Percentiles rank a stretch among this genome's conserved stretches.
Evolutionary conservation across 345 rosid genomes (phyloP).

Genomic region (Populus ilicifolia): DNA sequence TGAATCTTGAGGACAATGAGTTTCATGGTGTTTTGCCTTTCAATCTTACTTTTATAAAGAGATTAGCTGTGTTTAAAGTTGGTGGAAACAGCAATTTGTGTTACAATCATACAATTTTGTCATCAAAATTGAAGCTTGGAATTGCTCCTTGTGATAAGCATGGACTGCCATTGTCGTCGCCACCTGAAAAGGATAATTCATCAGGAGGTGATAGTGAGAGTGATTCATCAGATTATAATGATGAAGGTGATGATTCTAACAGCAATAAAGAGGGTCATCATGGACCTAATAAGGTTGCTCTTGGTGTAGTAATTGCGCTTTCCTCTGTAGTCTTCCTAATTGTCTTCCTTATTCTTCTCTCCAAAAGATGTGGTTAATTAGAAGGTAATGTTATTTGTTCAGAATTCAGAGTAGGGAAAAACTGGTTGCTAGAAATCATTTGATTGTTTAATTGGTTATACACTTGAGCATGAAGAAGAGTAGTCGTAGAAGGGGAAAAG

Average conservation of each 20-base stretch:
- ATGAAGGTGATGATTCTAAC: slow-evolving; percentile 27
- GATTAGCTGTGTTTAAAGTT: slow-evolving; percentile 55
- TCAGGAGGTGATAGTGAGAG: slow-evolving; percentile 28
- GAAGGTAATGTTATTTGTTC: slow-evolving; percentile 4
- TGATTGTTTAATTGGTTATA: slow-evolving; percentile 26
- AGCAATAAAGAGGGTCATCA: slow-evolving; percentile 47
- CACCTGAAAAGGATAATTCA: slow-evolving; percentile 55
- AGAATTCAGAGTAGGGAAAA: slow-evolving; percentile 26
- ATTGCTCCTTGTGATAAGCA: slow-evolving; percentile 82
- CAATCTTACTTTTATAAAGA: slow-evolving; percentile 64
- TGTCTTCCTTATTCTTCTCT: slow-evolving; percentile 69
- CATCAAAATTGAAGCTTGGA: slow-evolving; percentile 78
- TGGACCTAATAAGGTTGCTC: slow-evolving; percentile 83
- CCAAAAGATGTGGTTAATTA: slow-evolving; percentile 68
- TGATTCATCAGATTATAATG: slow-evolving; percentile 52
- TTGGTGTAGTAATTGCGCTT: slow-evolving; percentile 81
- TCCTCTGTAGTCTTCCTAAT: slow-evolving; percentile 83
- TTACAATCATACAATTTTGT: slow-evolving; percentile 62
- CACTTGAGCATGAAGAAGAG: slow-evolving; percentile 18
- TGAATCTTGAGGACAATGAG: slow-evolving; percentile 67
- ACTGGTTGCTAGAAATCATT: slow-evolving; percentile 21
- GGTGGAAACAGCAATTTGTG: slow-evolving; percentile 81
- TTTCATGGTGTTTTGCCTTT: slow-evolving; percentile 85
- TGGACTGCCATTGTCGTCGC: slow-evolving; percentile 81
- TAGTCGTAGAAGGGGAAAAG: slow-evolving; percentile 7